Conservation (phyloP, 129 eudicot genomes). For the Flaveria trinervia region DNA sequence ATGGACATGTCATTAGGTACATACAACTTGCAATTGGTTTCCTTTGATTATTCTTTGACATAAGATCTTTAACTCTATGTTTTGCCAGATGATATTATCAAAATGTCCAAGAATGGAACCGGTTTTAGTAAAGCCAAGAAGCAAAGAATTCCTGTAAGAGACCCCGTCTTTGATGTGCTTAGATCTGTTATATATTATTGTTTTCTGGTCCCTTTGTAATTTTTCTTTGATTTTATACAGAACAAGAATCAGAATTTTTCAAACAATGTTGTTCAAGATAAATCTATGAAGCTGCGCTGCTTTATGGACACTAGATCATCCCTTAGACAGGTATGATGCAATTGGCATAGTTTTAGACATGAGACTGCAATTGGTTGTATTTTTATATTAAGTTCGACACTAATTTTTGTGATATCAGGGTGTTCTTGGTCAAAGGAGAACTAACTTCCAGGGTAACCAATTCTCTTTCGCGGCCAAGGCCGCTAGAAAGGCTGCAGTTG, state of each 20-base stretch:
- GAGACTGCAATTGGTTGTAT: neutral
- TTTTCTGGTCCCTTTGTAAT: constrained; percentile 10
- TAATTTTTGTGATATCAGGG: constrained; percentile 43
- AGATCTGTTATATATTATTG: neutral
- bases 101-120: constrained; percentile 68
- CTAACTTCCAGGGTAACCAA: constrained; percentile 68
- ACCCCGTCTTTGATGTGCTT: neutral
- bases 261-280: constrained; percentile 55
- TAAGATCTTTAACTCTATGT: neutral
- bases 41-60: neutral
- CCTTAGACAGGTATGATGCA: constrained; percentile 68
- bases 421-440: constrained; percentile 72
- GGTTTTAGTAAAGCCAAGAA: constrained; percentile 50
- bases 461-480: constrained; percentile 76
- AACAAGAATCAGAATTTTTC: constrained; percentile 48
- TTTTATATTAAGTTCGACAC: neutral
- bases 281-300: constrained; percentile 47
- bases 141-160: constrained; percentile 68
- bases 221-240: constrained; percentile 41
- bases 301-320: constrained; percentile 78
- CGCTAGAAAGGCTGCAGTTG: constrained; percentile 77
- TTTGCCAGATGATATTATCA: constrained; percentile 79
- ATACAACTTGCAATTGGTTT: neutral
- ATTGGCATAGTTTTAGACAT: neutral
- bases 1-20: constrained; percentile 91